These are phyloP conservation scores for Ogataea saltuana DNA, from an alignment of 805 yeast genomes.

Conservation along the genomic window DNA sequence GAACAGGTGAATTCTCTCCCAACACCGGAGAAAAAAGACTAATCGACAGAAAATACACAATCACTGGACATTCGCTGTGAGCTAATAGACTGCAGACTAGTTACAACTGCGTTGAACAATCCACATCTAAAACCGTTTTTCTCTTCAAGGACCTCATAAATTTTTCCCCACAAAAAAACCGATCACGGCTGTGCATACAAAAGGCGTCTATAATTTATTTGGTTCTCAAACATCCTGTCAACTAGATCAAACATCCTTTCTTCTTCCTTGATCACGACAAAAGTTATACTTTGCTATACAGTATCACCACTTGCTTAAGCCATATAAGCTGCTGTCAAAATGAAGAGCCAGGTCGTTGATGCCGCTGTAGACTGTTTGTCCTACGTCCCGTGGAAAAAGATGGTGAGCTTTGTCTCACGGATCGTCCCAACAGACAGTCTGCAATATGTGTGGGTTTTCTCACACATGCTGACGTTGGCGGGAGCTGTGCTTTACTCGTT, in stretches of 20 bases:
- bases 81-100: too few species aligned
- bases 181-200: too few species aligned
- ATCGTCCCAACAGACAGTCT: constrained; percentile 20
- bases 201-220: neutral
- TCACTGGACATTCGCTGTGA: too few species aligned
- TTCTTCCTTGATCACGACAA: neutral
- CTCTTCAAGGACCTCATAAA: too few species aligned
- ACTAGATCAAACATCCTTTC: neutral
- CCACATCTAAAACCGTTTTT: too few species aligned
- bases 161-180: too few species aligned
- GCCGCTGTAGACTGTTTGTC: constrained; percentile 5
- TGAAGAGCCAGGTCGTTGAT: constrained; percentile 22
- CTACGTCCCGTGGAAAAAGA: constrained; percentile 18
- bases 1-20: constrained; percentile 1
- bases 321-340: constrained; percentile 4
- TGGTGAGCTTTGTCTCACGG: constrained; percentile 1
- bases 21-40: constrained; percentile 4
- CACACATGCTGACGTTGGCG: constrained; percentile 24
- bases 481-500: constrained; percentile 21
- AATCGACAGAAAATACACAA: too few species aligned
- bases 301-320: neutral
- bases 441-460: constrained; percentile 25
- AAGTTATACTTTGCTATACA: neutral
- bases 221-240: neutral
- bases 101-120: too few species aligned